Evolutionary conservation across 768 basidiomycete genomes (phyloP).

Genomic region (Suillus brevipes): DNA sequence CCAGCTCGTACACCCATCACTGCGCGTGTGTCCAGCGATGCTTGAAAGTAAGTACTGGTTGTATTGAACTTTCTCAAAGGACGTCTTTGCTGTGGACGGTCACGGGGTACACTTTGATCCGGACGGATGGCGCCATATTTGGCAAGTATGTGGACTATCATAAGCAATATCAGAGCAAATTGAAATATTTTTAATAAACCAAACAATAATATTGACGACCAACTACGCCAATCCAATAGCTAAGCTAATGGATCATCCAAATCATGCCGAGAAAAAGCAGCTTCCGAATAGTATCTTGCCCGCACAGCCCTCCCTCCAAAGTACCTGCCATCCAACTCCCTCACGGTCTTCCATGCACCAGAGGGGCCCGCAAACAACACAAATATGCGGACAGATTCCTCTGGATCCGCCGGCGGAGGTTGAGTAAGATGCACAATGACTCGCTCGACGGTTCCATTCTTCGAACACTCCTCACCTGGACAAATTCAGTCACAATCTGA

Average conservation of each 20-base stretch:
- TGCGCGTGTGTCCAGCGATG: background rate
- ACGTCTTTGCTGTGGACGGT: background rate
- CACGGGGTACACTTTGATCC: slow-evolving; percentile 3
- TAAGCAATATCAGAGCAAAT: background rate
- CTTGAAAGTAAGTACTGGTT: background rate
- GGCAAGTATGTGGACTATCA: background rate
- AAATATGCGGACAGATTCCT: slow-evolving; percentile 91
- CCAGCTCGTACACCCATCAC: slow-evolving; percentile 72
- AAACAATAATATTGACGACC: background rate
- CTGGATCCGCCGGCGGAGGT: slow-evolving; percentile 61
- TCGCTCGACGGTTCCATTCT: slow-evolving; percentile 89
- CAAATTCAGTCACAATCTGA: slow-evolving; percentile 4
- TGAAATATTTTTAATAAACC: slow-evolving; percentile 1
- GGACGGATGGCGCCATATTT: background rate
- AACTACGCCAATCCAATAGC: slow-evolving; percentile 1
- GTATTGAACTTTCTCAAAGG: background rate
- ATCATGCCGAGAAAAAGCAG: slow-evolving; percentile 47
- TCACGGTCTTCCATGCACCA: slow-evolving; percentile 94
- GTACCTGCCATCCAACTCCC: slow-evolving; percentile 89
- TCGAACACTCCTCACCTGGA: slow-evolving; percentile 85
- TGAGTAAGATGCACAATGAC: slow-evolving; percentile 80
- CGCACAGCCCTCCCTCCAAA: slow-evolving; percentile 86
- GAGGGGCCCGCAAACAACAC: slow-evolving; percentile 88
- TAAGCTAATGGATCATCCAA: slow-evolving; percentile 47
- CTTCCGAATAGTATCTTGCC: slow-evolving; percentile 80